These are phyloP conservation scores for Colletotrichum acutatum DNA, from an alignment of 2,329 filamentous ascomycete species.

Conservation along the genomic window DNA sequence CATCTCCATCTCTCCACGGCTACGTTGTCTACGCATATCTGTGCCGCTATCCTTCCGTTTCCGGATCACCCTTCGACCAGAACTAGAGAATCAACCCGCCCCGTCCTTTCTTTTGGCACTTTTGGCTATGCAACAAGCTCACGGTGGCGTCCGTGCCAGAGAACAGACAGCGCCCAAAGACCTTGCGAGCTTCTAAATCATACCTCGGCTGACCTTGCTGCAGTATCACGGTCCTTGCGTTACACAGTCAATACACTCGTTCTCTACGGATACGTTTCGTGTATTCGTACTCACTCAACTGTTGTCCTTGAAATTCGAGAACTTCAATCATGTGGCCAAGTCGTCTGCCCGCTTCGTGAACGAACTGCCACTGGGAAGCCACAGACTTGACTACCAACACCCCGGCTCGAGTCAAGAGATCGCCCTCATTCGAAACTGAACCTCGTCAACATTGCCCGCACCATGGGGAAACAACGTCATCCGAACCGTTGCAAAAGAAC, in stretches of 20 bases:
- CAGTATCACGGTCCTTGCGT: neutral
- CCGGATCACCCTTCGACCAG: neutral
- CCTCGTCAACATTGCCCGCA: neutral
- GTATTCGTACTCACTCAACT: too few relatives aligned
- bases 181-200: neutral
- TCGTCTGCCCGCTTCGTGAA: neutral
- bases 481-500: slow-evolving; percentile 14
- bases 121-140: slow-evolving; percentile 15
- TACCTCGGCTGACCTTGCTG: neutral
- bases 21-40: neutral
- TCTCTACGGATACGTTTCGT: neutral
- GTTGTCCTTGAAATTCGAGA: too few relatives aligned
- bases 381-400: neutral
- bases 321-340: too few relatives aligned
- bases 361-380: neutral
- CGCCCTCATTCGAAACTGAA: slow-evolving; percentile 15
- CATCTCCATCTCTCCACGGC: slow-evolving; percentile 1
- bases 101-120: neutral
- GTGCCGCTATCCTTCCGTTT: slow-evolving; percentile 1
- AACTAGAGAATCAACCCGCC: neutral
- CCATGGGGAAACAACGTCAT: slow-evolving; percentile 29
- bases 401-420: slow-evolving; percentile 4
- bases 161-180: neutral
- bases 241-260: slow-evolving; percentile 5
- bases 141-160: slow-evolving; percentile 7